phyloP scores from a whole-genome alignment of 208 protist genomes.

The Endotrypanum monterogeii region DNA sequence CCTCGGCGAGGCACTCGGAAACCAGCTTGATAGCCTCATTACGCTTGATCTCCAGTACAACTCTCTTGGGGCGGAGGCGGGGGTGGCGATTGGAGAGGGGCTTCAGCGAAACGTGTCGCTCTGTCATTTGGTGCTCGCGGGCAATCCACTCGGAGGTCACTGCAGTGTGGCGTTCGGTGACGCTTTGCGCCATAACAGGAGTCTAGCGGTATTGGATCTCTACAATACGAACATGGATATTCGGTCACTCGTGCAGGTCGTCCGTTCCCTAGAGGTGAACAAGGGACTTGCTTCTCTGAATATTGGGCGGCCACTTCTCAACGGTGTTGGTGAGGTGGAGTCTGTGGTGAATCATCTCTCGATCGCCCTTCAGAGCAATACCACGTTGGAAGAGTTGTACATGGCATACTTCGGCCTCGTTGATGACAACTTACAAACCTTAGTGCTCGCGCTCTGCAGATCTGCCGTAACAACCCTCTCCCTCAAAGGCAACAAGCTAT shows the following conservation, averaged over 20 bases:
- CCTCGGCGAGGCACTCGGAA: slow-evolving; percentile 47
- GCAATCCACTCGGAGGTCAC: slow-evolving; percentile 57
- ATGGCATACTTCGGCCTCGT: slow-evolving; percentile 60
- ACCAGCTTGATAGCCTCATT: slow-evolving; percentile 36
- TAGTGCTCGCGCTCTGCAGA: slow-evolving; percentile 53
- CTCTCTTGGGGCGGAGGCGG: slow-evolving; percentile 46
- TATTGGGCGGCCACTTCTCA: slow-evolving; percentile 64
- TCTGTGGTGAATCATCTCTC: slow-evolving; percentile 73
- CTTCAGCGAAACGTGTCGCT: slow-evolving; percentile 33
- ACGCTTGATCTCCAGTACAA: slow-evolving; percentile 70
- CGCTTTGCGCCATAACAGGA: slow-evolving; percentile 39
- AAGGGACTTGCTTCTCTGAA: slow-evolving; percentile 51
- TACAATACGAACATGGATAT: slow-evolving; percentile 56
- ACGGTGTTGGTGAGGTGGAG: slow-evolving; percentile 57
- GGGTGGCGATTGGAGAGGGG: slow-evolving; percentile 38
- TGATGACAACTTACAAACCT: slow-evolving; percentile 43
- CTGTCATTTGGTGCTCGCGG: slow-evolving; percentile 35
- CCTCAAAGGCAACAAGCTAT: slow-evolving; percentile 73
- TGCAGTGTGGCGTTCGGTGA: slow-evolving; percentile 40
- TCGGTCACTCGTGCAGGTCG: slow-evolving; percentile 57
- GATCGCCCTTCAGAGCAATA: slow-evolving; percentile 47
- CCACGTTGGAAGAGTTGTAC: slow-evolving; percentile 43
- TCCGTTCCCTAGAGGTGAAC: slow-evolving; percentile 41
- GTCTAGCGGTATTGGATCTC: slow-evolving; percentile 55
- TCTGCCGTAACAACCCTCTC: slow-evolving; percentile 45